Percentiles rank a stretch among this genome's conserved stretches.
These are phyloP conservation scores for Zasmidium angulare DNA, from an alignment of 2,329 filamentous ascomycete species.

Conservation along the genomic window DNA sequence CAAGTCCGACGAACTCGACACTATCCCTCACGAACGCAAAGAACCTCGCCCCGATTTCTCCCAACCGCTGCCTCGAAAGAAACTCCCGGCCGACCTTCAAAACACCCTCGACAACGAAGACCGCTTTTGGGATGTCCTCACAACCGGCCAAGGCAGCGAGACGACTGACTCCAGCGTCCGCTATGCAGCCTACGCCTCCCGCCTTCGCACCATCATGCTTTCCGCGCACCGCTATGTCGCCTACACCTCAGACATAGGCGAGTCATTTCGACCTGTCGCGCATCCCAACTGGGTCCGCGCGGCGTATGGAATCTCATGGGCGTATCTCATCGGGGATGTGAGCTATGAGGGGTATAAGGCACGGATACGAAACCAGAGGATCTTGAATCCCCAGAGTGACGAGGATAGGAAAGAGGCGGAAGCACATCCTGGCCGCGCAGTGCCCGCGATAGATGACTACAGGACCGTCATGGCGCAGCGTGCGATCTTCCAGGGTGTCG, in stretches of 20 bases:
- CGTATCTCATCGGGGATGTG: constrained; percentile 88
- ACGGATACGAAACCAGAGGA: constrained; percentile 80
- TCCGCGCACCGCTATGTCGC: constrained; percentile 94
- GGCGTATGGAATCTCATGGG: constrained; percentile 90
- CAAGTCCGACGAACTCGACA: constrained; percentile 29
- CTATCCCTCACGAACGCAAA: constrained; percentile 43
- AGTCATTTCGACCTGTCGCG: constrained; percentile 90
- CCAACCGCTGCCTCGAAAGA: constrained; percentile 49
- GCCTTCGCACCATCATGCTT: constrained; percentile 66
- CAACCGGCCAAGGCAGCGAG: constrained; percentile 69
- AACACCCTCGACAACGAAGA: constrained; percentile 63
- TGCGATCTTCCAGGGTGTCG: constrained; percentile 84
- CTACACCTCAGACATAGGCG: constrained; percentile 92
- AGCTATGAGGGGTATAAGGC: constrained; percentile 92
- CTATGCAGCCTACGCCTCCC: constrained; percentile 88
- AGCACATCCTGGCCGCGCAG: constrained; percentile 26
- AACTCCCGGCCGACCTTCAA: constrained; percentile 57
- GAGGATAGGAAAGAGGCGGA: constrained; percentile 35
- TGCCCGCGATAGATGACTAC: constrained; percentile 83
- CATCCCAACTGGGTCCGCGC: constrained; percentile 77
- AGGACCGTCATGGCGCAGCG: constrained; percentile 87
- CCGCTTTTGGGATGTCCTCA: constrained; percentile 60
- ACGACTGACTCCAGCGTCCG: constrained; percentile 82
- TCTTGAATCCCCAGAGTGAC: constrained; percentile 64
- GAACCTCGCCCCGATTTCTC: constrained; percentile 50